Base-by-base conservation (phyloP, 2,329 filamentous ascomycete genomes). In the Zasmidium citrigriseum region DNA sequence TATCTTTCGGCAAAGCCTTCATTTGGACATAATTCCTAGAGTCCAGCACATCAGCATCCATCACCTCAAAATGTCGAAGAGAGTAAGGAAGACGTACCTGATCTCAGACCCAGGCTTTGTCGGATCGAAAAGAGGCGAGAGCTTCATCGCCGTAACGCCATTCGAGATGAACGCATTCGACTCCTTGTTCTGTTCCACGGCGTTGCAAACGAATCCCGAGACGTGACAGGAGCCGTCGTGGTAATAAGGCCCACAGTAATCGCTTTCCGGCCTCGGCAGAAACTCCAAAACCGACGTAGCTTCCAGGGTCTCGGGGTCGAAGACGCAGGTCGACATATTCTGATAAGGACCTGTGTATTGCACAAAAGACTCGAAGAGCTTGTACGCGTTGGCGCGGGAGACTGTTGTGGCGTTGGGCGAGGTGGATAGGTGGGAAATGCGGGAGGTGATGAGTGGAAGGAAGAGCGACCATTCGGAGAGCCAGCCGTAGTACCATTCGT, bases 201-300 rank as follows among this genome's bases (percentile, higher is more conserved):
- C 71, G 57, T 77, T 77, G 61, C 74, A 68, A 21, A 76, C 65
- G 55, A 77, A 77, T 1, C 74, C 75, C 11, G 68, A 67, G 11
- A 76, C 24, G 45, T 77, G 74, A 14, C 67, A 70, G 1, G 73
- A 61, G 25, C 64, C 70, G 53, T 77, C 75, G 25, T 76, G 70
- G 52, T 68, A 71, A 52, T 68, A 75, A 14, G 76, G 74, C n/a
- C 69, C 70, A 25, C 69, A 67, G 47, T 67, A 67, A 38, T 72
- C 74, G 7, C 62, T 62, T 5, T 60, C 59, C 5, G 68, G 58
- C 20, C 57, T 58, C 11, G 67, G 61, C 41, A 27, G 61, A 52
- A 75, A 72, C 23, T 66, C 69, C 49, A 76, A 64, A 20, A 61
- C 67, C 20, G 68, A 58, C 1, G 64, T 67, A 3, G 66, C 69